Conservation (phyloP, 805 yeast species). For the Nakazawaea holstii region DNA sequence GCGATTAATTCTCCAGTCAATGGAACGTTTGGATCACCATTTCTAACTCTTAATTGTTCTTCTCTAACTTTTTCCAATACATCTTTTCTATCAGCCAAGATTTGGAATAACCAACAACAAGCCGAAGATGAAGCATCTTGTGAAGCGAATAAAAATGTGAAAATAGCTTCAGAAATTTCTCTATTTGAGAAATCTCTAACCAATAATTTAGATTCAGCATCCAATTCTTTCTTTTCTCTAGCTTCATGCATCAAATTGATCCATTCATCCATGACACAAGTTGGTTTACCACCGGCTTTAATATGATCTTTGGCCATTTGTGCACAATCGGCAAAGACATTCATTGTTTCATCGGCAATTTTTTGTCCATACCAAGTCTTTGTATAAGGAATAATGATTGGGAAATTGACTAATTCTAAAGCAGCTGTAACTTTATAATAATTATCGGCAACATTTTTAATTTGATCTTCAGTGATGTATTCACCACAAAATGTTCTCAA, state of each 20-base stretch:
- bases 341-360: constrained; percentile 93
- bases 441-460: constrained; percentile 84
- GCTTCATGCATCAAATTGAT: constrained; percentile 78
- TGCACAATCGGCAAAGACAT: constrained; percentile 84
- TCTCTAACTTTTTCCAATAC: constrained; percentile 80
- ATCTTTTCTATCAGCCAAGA: constrained; percentile 93
- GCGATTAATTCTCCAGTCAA: constrained; percentile 73
- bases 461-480: constrained; percentile 88
- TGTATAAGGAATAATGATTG: constrained; percentile 91
- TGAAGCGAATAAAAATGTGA: constrained; percentile 94
- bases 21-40: constrained; percentile 60
- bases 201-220: constrained; percentile 48
- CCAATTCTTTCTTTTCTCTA: constrained; percentile 39
- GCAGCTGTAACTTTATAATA: constrained; percentile 93
- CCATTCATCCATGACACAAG: constrained; percentile 97
- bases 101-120: constrained; percentile 97
- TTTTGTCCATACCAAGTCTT: constrained; percentile 97
- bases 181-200: constrained; percentile 81
- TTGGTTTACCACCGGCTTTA: constrained; percentile 69
- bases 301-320: constrained; percentile 79
- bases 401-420: constrained; percentile 94
- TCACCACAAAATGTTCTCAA: constrained; percentile 94
- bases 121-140: constrained; percentile 97
- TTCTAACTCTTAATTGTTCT: constrained; percentile 83
- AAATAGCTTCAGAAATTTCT: constrained; percentile 94